A percentile compares a stretch with the other conserved stretches of the same genome.
Conservation (phyloP, 495 filamentous ascomycete species). For the Daldinia bambusicola region DNA sequence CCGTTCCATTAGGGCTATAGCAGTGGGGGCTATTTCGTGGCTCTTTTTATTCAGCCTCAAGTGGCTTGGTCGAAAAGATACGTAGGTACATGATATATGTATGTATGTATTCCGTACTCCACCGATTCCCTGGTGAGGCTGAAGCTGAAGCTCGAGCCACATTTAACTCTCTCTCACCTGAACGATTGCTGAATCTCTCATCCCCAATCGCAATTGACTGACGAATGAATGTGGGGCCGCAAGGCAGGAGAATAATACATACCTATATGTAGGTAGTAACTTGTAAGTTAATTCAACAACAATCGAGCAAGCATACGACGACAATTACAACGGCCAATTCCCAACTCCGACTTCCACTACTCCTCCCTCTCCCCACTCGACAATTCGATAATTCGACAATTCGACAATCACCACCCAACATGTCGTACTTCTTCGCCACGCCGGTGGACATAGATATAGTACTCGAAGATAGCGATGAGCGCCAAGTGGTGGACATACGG, state of each 20-base stretch:
- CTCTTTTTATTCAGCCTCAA: no score
- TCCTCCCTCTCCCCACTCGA: conserved; percentile 10
- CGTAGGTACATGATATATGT: no score
- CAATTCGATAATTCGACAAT: conserved; percentile 1
- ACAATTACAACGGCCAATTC: conserved; percentile 15
- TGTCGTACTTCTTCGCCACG: conserved; percentile 99
- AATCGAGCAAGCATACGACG: conserved; percentile 11
- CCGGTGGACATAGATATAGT: conserved; percentile 99
- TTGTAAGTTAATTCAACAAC: conserved; percentile 4
- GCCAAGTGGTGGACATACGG: conserved; percentile 95
- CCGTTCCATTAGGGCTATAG: conserved; percentile 34
- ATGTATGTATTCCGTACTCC: no score
- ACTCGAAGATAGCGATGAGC: conserved; percentile 92
- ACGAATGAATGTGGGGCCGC: conserved; percentile 33
- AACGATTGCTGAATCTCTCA: not conserved
- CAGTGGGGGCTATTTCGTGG: not conserved
- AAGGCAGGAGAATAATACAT: conserved; percentile 24
- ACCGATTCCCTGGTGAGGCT: conserved; percentile 21
- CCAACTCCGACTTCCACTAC: not conserved
- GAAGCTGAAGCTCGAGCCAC: conserved; percentile 43
- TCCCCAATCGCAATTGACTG: not conserved
- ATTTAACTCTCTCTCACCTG: not conserved
- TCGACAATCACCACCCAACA: conserved; percentile 57
- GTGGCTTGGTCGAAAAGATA: no score
- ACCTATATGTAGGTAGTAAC: no score